Percentiles rank a stretch among this genome's conserved stretches.
Conservation (phyloP, 345 rosid species). For the Geranium brycei region DNA sequence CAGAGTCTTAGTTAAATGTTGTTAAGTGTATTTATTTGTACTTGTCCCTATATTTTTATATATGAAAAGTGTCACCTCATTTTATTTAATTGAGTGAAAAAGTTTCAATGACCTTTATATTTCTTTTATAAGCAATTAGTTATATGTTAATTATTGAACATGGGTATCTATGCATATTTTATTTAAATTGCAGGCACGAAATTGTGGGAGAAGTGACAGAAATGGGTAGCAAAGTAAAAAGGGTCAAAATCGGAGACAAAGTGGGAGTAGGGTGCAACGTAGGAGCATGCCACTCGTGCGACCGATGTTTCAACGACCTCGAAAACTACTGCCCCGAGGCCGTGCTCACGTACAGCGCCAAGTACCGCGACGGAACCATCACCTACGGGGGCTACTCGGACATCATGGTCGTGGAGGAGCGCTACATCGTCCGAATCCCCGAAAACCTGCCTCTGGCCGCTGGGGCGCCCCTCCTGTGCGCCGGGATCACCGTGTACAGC, state of each 20-base stretch:
- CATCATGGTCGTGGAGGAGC: constrained; percentile 22
- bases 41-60: too few relatives aligned
- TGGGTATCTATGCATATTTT: too few relatives aligned
- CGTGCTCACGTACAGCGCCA: constrained; percentile 18
- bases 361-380: constrained; percentile 21
- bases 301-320: not conserved
- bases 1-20: too few relatives aligned
- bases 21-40: too few relatives aligned
- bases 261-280: constrained; percentile 11
- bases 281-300: not conserved
- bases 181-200: constrained; percentile 34
- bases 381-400: constrained; percentile 36
- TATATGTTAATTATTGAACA: too few relatives aligned
- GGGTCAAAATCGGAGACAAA: constrained; percentile 37
- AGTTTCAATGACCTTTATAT: too few relatives aligned
- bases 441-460: constrained; percentile 22
- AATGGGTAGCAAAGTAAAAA: constrained; percentile 37
- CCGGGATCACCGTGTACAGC: constrained; percentile 28
- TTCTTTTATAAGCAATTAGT: too few relatives aligned
- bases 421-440: constrained; percentile 24
- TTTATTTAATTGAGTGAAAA: too few relatives aligned
- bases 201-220: constrained; percentile 54
- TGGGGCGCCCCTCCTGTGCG: constrained; percentile 31
- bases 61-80: too few relatives aligned
- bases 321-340: not conserved